Base-by-base conservation (phyloP, 352 stramenopile species). In the Phytophthora syringae region DNA sequence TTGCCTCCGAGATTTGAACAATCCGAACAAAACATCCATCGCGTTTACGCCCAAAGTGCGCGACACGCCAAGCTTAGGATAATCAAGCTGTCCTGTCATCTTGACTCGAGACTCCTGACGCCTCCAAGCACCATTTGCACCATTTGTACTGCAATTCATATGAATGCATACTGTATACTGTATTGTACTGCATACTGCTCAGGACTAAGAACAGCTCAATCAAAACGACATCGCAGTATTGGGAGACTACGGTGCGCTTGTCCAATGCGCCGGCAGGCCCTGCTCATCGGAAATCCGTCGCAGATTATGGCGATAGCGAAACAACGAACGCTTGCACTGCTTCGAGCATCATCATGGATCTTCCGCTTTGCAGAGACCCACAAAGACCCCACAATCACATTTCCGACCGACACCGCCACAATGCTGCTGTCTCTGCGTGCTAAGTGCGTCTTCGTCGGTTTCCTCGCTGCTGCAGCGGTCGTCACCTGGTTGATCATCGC, bases 401-500 rank as follows among this genome's bases (percentile, higher is more conserved):
- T 70, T 60, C 30, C 12, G 32, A 22, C 42, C 32, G 16, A 21
- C n/a, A 25, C 20, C 60, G 20, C 13, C 43, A 32, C 15, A 24
- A 45, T 34, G 22, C 22, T 27, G 48, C 18, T 64, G 21, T 30
- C 42, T 2, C 49, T 60, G 22, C 62, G 54, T 10, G 25, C 16
- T 20, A 70, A 60, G 13, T 60, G 56, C 24, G 16, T 51, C 18
- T 6, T 70, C 7, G 3, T 66, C 13, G 56, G 39, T 10, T n/a
- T 28, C 15, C 11, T 70, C 25, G 56, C 34, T 60, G 48, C 42
- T 22, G 27, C 48, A 20, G 48, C 50, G 2, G 62, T 66, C 32
- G 34, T 56, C 5, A 40, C 62, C 15, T 70, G 62, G 55, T 21
- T 66, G 34, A n/a, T 66, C 5, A 70, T 70, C 25, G 54, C 62